Evolutionary conservation across 306 rosid species (phyloP).

Genomic region (Alnus glutinosa): DNA sequence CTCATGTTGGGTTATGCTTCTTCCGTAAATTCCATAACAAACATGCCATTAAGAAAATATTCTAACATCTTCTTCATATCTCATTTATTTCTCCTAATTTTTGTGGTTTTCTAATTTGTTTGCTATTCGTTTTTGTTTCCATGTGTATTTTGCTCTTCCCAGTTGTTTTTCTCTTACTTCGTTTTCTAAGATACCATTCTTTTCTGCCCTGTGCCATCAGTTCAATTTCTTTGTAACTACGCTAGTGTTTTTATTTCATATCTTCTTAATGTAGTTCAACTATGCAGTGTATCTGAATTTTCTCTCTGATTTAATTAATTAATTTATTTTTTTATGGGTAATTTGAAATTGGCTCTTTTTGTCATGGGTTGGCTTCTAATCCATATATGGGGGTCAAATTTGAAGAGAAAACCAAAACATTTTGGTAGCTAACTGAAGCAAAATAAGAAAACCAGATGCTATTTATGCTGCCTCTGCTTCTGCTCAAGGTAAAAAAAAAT

Average conservation of each 20-base stretch:
- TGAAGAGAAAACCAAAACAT: not conserved
- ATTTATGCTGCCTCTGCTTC: slow-evolving; percentile 16
- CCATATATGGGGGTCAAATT: slow-evolving; percentile 5
- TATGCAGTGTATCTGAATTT: not conserved
- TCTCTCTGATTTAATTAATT: not conserved
- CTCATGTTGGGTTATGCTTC: slow-evolving; percentile 21
- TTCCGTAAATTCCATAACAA: slow-evolving; percentile 6
- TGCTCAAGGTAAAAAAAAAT: slow-evolving; percentile 6
- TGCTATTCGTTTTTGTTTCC: not conserved
- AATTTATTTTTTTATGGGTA: not conserved
- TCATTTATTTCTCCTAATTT: slow-evolving; percentile 3
- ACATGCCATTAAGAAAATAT: not conserved
- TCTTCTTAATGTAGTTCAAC: not conserved
- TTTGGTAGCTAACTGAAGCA: not conserved
- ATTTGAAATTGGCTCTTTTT: slow-evolving; percentile 23
- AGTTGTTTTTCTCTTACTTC: not conserved
- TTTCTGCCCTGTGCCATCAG: slow-evolving; percentile 9
- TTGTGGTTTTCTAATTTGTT: slow-evolving; percentile 22
- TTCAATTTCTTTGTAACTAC: slow-evolving; percentile 8
- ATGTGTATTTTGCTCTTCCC: not conserved
- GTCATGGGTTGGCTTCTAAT: slow-evolving; percentile 10
- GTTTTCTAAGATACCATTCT: slow-evolving; percentile 15
- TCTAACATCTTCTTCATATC: not conserved
- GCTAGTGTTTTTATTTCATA: slow-evolving; percentile 1
- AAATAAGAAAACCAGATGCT: slow-evolving; percentile 2